Base-by-base conservation (phyloP, 148 eudicot genomes). In the Silene conica region DNA sequence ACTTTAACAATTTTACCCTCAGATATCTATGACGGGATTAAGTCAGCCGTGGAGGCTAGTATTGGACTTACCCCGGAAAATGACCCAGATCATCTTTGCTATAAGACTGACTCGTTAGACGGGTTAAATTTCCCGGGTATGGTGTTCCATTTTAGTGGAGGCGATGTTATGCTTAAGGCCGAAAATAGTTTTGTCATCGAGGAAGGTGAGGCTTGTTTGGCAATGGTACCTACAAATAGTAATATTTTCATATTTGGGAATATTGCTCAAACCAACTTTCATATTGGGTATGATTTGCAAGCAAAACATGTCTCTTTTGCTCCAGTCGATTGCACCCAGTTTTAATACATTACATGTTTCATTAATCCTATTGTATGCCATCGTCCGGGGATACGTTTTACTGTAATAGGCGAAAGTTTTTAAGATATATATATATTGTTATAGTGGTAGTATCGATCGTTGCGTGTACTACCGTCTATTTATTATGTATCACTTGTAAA, bases 71-170 rank as follows among this genome's bases (percentile, higher is more conserved):
- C 18, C 7, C 68, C 56, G 5, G 23, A 69, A 4, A 21, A 56
- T 3, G 68, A 50, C 38, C 79, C 74, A 5, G 0, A 1, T 10
- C 26, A 31, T 43, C 79, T 62, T 67, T 82, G 85, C 20, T 82
- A 70, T 50, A 16, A 48, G 45, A 7, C n/a, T 4, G 26, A 18
- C 16, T 18, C 21, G 12, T 15, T 15, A 43, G 56, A 16, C 8
- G 43, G 46, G 46, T 46, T 45, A 5, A 59, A 71, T 43, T 23
- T 71, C 38, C 85, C 85, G 3, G 38, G 57, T 16, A 23, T 80
- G 26, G 69, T 61, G 21, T 76, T 77, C 60, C 76, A 74, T 60
- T 83, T 83, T 13, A 25, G 66, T 58, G 79, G 80, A 65, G 85
- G 79, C 3, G 78, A 77, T 77, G 76, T 83, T 64, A 55, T 58